phyloP scores from a whole-genome alignment of 225 moss, liverwort and hornwort genomes.

The Ulota crispa region DNA sequence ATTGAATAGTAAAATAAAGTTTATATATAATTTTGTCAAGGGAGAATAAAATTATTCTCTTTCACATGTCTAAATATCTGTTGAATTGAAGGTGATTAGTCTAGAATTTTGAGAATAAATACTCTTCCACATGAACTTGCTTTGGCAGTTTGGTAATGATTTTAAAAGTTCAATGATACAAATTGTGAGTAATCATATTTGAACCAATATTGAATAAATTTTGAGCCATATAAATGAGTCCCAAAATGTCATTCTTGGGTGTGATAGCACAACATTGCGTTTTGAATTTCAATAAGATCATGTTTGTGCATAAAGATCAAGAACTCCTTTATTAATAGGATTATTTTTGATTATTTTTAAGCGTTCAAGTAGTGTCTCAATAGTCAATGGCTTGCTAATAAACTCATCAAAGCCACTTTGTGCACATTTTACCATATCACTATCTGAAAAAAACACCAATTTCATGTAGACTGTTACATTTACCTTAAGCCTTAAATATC shows the following conservation, averaged over 20 bases:
- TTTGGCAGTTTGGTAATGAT: too few relatives aligned
- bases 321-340: conserved; percentile 26
- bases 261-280: not conserved
- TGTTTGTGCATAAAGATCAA: conserved; percentile 26
- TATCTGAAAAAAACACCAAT: conserved; percentile 33
- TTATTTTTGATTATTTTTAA: conserved; percentile 30
- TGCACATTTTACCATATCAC: conserved; percentile 74
- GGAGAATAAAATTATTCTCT: too few relatives aligned
- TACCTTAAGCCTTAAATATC: not conserved
- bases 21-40: too few relatives aligned
- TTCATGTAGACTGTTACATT: not conserved
- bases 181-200: not conserved
- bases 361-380: conserved; percentile 60
- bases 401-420: conserved; percentile 74
- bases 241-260: not conserved
- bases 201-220: not conserved
- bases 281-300: not conserved
- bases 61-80: too few relatives aligned
- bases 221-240: not conserved
- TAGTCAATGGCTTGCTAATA: conserved; percentile 59
- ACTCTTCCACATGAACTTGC: too few relatives aligned
- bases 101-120: too few relatives aligned
- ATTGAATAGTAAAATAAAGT: too few relatives aligned
- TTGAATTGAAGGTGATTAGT: too few relatives aligned
- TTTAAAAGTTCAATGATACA: too few relatives aligned